Conservation (phyloP, 768 basidiomycete genomes). For the Agaricus blazei region DNA sequence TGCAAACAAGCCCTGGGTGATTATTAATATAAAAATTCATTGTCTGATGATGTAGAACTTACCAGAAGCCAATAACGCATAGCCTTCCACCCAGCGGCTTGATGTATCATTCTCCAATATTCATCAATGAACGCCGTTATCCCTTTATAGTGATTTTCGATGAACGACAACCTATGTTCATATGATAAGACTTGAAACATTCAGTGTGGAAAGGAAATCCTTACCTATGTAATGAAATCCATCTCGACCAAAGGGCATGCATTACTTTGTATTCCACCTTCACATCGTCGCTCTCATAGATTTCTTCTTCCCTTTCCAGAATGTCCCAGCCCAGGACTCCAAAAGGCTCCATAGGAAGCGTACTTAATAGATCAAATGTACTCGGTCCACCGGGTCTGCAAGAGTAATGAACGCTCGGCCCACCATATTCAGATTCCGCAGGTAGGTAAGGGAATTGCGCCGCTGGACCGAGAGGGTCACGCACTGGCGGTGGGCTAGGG, state of each 20-base stretch:
- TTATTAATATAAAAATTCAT: constrained; percentile 16
- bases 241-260: constrained; percentile 71
- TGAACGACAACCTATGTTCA: constrained; percentile 42
- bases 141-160: constrained; percentile 50
- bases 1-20: constrained; percentile 38
- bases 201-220: constrained; percentile 8
- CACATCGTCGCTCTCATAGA: constrained; percentile 67
- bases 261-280: constrained; percentile 76
- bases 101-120: constrained; percentile 64
- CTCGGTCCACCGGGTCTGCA: constrained; percentile 63
- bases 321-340: constrained; percentile 69
- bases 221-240: constrained; percentile 63
- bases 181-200: background rate
- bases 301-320: constrained; percentile 68
- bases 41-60: constrained; percentile 13
- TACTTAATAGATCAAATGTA: constrained; percentile 59
- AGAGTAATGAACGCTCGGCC: constrained; percentile 46
- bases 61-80: constrained; percentile 61
- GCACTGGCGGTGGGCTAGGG: constrained; percentile 35
- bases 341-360: constrained; percentile 52
- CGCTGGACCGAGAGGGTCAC: constrained; percentile 47
- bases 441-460: constrained; percentile 48
- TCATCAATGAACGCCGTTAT: constrained; percentile 49
- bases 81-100: constrained; percentile 64
- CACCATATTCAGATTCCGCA: constrained; percentile 39